A percentile compares a stretch with the other conserved stretches of the same genome.
These are phyloP conservation scores for Clitocybe nebularis DNA, from an alignment of 1,284 basidiomycete genomes.

Conservation along the genomic window DNA sequence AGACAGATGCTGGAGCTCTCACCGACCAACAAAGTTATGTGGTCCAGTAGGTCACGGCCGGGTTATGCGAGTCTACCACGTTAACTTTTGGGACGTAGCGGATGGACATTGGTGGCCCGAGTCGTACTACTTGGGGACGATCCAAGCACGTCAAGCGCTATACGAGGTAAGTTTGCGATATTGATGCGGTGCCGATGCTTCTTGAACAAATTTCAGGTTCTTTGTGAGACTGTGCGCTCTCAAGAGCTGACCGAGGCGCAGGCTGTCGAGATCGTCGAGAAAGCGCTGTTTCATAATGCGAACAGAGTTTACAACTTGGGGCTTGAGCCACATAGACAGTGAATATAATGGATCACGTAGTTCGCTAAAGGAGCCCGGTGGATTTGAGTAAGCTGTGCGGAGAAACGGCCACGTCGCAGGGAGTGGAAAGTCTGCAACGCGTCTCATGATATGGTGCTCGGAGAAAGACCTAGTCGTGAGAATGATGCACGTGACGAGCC, in stretches of 20 bases:
- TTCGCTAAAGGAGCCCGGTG: too few relatives aligned
- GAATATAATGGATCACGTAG: too few relatives aligned
- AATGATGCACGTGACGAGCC: constrained; percentile 27
- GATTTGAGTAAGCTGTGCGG: not conserved
- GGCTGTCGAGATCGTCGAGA: constrained; percentile 46
- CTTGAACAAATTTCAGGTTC: constrained; percentile 34
- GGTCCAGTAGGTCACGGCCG: constrained; percentile 55
- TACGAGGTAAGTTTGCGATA: constrained; percentile 40
- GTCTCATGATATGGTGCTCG: not conserved
- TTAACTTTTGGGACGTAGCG: constrained; percentile 31
- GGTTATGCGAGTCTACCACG: not conserved
- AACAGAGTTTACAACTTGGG: constrained; percentile 53
- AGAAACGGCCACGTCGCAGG: not conserved
- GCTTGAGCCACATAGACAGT: constrained; percentile 27
- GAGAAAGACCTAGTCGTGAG: constrained; percentile 6
- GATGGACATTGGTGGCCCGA: constrained; percentile 81
- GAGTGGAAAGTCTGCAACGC: not conserved
- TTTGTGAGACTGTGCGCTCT: constrained; percentile 39
- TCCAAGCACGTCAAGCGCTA: constrained; percentile 60
- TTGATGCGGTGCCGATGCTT: not conserved
- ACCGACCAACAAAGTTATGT: constrained; percentile 74
- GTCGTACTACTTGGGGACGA: constrained; percentile 60
- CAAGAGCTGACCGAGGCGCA: constrained; percentile 46
- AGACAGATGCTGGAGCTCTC: constrained; percentile 63
- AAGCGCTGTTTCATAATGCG: constrained; percentile 56